Evolutionary conservation across 164 flowering plant genomes (phyloP).

Genomic region (Vitis rupestris): DNA sequence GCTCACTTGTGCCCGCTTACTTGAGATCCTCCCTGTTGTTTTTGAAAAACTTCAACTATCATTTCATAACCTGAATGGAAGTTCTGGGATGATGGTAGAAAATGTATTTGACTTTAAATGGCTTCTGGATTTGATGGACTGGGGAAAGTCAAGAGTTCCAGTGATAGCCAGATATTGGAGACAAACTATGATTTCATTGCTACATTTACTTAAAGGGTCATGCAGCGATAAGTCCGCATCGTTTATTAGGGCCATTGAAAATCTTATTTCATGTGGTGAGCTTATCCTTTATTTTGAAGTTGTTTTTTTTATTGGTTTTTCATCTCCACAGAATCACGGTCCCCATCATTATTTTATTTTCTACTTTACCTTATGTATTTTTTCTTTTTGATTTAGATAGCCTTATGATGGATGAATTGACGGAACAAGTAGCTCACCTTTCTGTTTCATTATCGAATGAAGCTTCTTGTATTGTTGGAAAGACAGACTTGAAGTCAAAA

Average conservation of each 20-base stretch:
- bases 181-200: constrained; percentile 47
- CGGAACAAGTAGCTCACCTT: constrained; percentile 53
- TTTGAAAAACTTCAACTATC: constrained; percentile 45
- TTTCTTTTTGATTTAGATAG: constrained; percentile 38
- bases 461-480: constrained; percentile 17
- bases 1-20: constrained; percentile 91
- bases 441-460: constrained; percentile 54
- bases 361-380: not conserved
- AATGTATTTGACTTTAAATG: constrained; percentile 42
- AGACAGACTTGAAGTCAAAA: constrained; percentile 19
- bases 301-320: not conserved
- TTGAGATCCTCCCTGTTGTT: constrained; percentile 75
- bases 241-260: constrained; percentile 43
- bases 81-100: constrained; percentile 14
- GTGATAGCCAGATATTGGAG: constrained; percentile 76
- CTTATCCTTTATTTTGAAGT: not conserved
- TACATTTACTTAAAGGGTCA: constrained; percentile 42
- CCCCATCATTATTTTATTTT: not conserved
- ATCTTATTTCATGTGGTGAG: constrained; percentile 62
- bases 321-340: not conserved
- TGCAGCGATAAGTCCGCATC: constrained; percentile 29
- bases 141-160: constrained; percentile 76
- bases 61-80: constrained; percentile 13
- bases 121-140: constrained; percentile 79
- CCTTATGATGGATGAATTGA: constrained; percentile 49